These are phyloP conservation scores for Marvania coccoides DNA, from an alignment of 139 green algal species.

Conservation along the genomic window DNA sequence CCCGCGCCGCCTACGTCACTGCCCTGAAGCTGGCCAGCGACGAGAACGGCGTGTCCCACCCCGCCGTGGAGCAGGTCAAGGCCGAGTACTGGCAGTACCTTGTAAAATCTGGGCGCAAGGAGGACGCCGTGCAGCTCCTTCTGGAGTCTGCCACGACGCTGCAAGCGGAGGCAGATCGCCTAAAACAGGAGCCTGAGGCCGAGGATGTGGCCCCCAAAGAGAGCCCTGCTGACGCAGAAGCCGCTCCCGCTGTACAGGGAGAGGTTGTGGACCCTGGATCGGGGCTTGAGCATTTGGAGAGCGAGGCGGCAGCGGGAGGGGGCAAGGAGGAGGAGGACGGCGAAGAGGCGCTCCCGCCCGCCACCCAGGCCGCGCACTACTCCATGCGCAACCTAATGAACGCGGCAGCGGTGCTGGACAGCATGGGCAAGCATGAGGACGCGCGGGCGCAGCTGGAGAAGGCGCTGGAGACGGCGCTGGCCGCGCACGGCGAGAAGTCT, in stretches of 20 bases:
- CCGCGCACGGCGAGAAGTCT: constrained; percentile 4
- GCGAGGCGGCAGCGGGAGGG: not conserved
- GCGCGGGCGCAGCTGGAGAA: not conserved
- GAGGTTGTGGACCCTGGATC: not conserved
- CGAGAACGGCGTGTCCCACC: constrained; percentile 3
- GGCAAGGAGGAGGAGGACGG: not conserved
- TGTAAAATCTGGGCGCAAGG: constrained; percentile 3
- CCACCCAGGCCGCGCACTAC: constrained; percentile 16
- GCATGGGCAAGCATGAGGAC: constrained; percentile 10
- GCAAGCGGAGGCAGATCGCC: constrained; percentile 11
- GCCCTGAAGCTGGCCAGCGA: constrained; percentile 12
- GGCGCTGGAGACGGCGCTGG: constrained; percentile 16
- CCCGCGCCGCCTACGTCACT: constrained; percentile 1
- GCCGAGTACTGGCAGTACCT: constrained; percentile 23
- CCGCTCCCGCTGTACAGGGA: not conserved
- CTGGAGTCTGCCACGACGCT: constrained; percentile 6
- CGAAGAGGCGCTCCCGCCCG: not conserved
- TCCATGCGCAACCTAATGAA: constrained; percentile 29
- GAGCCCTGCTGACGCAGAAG: not conserved
- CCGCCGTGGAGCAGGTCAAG: constrained; percentile 26
- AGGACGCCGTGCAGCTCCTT: constrained; percentile 10
- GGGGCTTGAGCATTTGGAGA: not conserved
- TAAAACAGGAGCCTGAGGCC: not conserved
- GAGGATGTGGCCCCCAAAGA: constrained; percentile 2
- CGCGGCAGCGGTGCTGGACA: constrained; percentile 23